Evolutionary conservation across 2,329 filamentous ascomycete genomes (phyloP), one percentile per base, ranked within the genome.

Genomic region (Ophiostoma piceae): DNA sequence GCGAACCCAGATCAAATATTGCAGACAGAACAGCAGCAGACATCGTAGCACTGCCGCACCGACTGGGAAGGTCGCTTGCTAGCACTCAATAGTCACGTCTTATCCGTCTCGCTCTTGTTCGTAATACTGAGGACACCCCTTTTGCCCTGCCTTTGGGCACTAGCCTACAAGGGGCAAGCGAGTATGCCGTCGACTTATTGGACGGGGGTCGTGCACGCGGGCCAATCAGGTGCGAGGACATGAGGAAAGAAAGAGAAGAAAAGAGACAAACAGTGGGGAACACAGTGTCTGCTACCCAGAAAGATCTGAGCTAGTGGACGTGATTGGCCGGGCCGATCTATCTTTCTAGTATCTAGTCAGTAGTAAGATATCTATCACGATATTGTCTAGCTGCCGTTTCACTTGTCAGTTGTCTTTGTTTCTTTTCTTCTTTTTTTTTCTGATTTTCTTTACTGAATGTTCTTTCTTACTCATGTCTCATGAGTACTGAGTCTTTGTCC

Each of bases 161-260:
- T 67, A 70, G 19, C 19, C 65, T 66, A 7, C 19, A 70, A 67
- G 9, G 12, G 66, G 69, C 26, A 65, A 64, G 54, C 65, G 65
- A 66, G 35, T 26, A 29, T 67, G 69, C 66, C 66, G 66, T 67
- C 69, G 69, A 67, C 39, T 51, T 70, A 70, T 70, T 70, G 41
- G 69, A 39, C 29, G 19, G 65, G 43, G 37, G 66, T 62, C 35
- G 47, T 32, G 26, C 51, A 29, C 51, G 47, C 19, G 57, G 66
- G 29, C 54, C 65, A 62, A 62, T 62, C 43, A 62, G 12, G 4
- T 2, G 26, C 3, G 22, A 26, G n/a, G 11, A 5, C n/a, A n/a
- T n/a, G n/a, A n/a, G n/a, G n/a, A n/a, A n/a, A n/a, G 2, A 35
- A 14, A n/a, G 5, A 29, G 16, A 29, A 35, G 35, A 9, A 32